A percentile compares a stretch with the other conserved stretches of the same genome.
Evolutionary conservation across 2,329 filamentous ascomycete genomes (phyloP).

Genomic region (Tolypocladium endophyticum): DNA sequence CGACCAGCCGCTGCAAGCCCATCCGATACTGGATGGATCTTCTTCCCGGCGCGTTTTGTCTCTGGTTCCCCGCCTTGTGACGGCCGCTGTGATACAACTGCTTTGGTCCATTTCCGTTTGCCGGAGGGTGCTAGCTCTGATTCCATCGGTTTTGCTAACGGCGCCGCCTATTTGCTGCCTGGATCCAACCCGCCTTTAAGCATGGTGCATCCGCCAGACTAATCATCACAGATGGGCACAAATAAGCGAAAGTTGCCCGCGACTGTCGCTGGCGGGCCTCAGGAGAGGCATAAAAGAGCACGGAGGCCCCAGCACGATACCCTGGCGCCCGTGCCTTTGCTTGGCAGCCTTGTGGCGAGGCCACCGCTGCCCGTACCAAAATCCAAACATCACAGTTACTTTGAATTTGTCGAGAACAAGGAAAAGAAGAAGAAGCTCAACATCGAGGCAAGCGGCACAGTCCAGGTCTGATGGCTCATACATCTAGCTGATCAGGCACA

Average conservation of each 20-base stretch:
- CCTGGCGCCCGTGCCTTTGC: constrained; percentile 17
- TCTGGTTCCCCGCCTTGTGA: not conserved
- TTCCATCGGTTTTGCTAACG: not conserved
- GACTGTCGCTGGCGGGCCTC: constrained; percentile 19
- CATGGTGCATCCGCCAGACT: not conserved
- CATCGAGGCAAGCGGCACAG: constrained; percentile 36
- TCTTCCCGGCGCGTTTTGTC: not conserved
- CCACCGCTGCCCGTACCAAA: constrained; percentile 27
- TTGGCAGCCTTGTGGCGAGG: constrained; percentile 25
- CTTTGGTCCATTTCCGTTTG: not conserved
- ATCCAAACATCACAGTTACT: constrained; percentile 50
- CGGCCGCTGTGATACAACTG: not conserved
- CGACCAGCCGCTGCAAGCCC: not conserved
- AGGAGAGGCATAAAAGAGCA: constrained; percentile 23
- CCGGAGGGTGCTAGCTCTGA: not conserved
- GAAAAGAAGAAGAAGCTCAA: constrained; percentile 56
- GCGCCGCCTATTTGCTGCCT: not conserved
- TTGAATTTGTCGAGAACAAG: constrained; percentile 53
- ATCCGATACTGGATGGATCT: too few species aligned
- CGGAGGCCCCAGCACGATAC: constrained; percentile 21
- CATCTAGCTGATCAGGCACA: constrained; percentile 22
- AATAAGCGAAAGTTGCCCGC: constrained; percentile 22
- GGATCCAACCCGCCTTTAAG: not conserved
- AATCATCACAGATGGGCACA: constrained; percentile 20
- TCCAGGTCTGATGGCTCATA: too few species aligned